phyloP scores from a whole-genome alignment of 1,284 basidiomycete genomes.

The Meira miltonrushii region DNA sequence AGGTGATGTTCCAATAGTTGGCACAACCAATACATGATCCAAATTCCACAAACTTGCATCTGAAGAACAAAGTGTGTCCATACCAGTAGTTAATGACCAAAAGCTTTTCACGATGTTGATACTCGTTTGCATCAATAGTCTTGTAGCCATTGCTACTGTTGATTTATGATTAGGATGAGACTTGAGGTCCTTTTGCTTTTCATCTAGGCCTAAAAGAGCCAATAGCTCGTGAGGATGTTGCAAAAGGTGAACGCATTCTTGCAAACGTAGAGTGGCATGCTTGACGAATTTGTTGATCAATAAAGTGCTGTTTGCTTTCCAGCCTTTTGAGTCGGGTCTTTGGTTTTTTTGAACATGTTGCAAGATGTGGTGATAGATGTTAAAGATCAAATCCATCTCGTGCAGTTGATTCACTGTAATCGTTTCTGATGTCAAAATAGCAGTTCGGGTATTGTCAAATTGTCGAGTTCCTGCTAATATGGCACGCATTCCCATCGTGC shows the following conservation, averaged over 20 bases:
- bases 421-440: background rate
- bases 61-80: constrained; percentile 61
- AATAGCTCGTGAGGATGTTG: constrained; percentile 83
- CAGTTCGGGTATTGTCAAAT: too few species aligned
- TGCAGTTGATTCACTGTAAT: constrained; percentile 17
- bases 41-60: constrained; percentile 68
- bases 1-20: constrained; percentile 51
- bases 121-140: constrained; percentile 49
- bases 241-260: constrained; percentile 80
- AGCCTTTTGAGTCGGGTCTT: background rate
- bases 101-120: constrained; percentile 11
- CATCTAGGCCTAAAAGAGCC: constrained; percentile 66
- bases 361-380: constrained; percentile 60
- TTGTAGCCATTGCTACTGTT: constrained; percentile 61
- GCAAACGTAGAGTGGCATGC: constrained; percentile 68
- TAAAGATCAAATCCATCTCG: constrained; percentile 58
- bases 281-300: constrained; percentile 63
- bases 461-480: too few species aligned
- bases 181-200: constrained; percentile 25
- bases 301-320: background rate
- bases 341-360: background rate
- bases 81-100: constrained; percentile 35
- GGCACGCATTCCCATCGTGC: background rate
- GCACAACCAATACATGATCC: constrained; percentile 65
- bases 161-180: too few species aligned